Conservation (phyloP, 495 filamentous ascomycete genomes). For the Aspergillus indologenus region DNA sequence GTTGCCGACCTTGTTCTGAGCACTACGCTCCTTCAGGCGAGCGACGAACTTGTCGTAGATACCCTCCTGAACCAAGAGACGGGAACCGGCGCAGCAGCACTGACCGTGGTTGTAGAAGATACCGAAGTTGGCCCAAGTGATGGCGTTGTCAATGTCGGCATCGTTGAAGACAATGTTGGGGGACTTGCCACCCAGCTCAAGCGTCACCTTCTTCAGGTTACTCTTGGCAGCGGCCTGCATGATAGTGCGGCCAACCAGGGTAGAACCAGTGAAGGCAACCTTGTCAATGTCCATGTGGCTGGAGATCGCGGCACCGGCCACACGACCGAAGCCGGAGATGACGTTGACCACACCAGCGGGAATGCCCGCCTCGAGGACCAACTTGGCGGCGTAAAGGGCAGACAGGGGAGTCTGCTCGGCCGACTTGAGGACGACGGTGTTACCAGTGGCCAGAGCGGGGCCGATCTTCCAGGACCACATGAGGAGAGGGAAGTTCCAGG, state of each 20-base stretch:
- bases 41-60: conserved; percentile 94
- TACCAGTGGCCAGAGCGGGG: conserved; percentile 85
- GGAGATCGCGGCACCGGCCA: conserved; percentile 87
- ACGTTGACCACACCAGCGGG: conserved; percentile 94
- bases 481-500: conserved; percentile 97
- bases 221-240: conserved; percentile 94
- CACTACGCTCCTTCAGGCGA: conserved; percentile 82
- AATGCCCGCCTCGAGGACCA: conserved; percentile 94
- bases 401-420: conserved; percentile 96
- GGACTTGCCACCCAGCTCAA: conserved; percentile 96
- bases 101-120: conserved; percentile 99
- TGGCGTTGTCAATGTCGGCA: conserved; percentile 91
- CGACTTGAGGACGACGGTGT: conserved; percentile 88
- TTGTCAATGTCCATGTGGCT: conserved; percentile 98
- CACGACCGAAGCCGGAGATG: conserved; percentile 87
- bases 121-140: conserved; percentile 97
- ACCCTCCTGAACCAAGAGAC: conserved; percentile 91
- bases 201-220: conserved; percentile 99
- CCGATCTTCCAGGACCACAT: conserved; percentile 99
- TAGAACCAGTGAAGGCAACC: conserved; percentile 97
- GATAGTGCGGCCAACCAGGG: conserved; percentile 82
- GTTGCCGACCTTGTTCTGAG: conserved; percentile 84
- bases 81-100: conserved; percentile 95
- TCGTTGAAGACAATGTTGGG: conserved; percentile 98
- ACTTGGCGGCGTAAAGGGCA: conserved; percentile 71